Percentiles rank a stretch among this genome's conserved stretches.
phyloP scores from a whole-genome alignment of 2,329 filamentous ascomycete genomes.

The Stachybotrys chartarum region DNA sequence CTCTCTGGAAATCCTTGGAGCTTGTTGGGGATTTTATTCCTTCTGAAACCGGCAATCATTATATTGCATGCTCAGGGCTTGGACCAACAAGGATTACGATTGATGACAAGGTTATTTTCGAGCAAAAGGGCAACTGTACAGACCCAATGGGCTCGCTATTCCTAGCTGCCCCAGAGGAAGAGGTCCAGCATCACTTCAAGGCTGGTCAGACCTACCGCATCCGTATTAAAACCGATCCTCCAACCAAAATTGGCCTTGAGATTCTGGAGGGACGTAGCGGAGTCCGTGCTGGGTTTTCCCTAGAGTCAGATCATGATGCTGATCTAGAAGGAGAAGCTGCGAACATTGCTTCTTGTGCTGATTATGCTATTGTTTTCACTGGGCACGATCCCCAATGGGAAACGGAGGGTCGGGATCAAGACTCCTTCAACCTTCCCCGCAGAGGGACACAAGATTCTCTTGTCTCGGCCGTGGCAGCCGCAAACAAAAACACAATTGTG shows the following conservation, averaged over 20 bases:
- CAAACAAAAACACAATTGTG: constrained; percentile 52
- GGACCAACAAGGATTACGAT: constrained; percentile 17
- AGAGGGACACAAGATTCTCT: constrained; percentile 44
- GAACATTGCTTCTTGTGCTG: constrained; percentile 45
- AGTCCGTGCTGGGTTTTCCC: constrained; percentile 19
- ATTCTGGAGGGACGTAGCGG: constrained; percentile 20
- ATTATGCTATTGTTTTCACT: constrained; percentile 48
- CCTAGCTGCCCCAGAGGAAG: constrained; percentile 14
- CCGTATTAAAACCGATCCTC: constrained; percentile 18
- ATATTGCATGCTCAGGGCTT: constrained; percentile 19
- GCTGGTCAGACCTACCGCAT: constrained; percentile 17
- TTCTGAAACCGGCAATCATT: constrained; percentile 16
- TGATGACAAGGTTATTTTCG: constrained; percentile 16
- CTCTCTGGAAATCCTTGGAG: constrained; percentile 14
- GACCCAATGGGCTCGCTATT: constrained; percentile 23
- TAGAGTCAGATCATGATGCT: constrained; percentile 21
- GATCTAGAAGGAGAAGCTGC: constrained; percentile 40
- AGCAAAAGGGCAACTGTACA: constrained; percentile 16
- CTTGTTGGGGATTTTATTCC: constrained; percentile 20
- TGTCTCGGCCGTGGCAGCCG: constrained; percentile 45
- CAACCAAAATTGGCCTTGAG: constrained; percentile 16
- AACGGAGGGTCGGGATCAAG: constrained; percentile 57
- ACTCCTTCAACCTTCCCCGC: constrained; percentile 60
- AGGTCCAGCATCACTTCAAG: constrained; percentile 14
- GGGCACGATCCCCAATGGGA: constrained; percentile 46